Percentiles rank a stretch among this genome's conserved stretches.
These are phyloP conservation scores for Oryza glaberrima DNA, from an alignment of 176 grass and related monocot genomes.

Conservation along the genomic window DNA sequence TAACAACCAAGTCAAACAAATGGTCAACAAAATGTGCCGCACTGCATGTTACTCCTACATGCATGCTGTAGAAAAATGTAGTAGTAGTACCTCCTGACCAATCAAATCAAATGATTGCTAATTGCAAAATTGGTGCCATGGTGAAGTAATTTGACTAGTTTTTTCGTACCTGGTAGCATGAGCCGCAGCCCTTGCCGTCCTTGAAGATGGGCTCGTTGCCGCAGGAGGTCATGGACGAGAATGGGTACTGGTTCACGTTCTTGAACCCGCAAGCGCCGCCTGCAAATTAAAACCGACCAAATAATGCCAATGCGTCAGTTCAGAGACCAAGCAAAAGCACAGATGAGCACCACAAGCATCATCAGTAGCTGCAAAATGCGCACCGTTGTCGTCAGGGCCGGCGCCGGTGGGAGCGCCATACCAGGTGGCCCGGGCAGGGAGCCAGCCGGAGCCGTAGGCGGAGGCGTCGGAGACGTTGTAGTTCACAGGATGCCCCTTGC, in stretches of 20 bases:
- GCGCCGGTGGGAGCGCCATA: slow-evolving; percentile 64
- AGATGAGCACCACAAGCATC: not conserved
- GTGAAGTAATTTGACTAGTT: too few species aligned
- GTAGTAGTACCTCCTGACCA: not conserved
- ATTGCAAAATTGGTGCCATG: not conserved
- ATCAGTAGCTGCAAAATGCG: not conserved
- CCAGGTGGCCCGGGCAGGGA: slow-evolving; percentile 63
- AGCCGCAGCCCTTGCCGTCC: slow-evolving; percentile 59
- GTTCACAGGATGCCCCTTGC: not conserved
- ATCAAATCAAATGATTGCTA: not conserved
- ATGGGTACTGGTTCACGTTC: slow-evolving; percentile 51
- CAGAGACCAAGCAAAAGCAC: too few species aligned
- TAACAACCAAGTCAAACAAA: not conserved
- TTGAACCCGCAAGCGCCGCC: slow-evolving; percentile 70
- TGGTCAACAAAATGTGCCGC: not conserved
- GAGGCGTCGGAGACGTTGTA: slow-evolving; percentile 23
- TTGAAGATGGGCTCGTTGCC: slow-evolving; percentile 58
- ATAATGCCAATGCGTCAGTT: not conserved
- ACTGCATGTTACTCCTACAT: not conserved
- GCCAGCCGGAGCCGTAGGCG: slow-evolving; percentile 33
- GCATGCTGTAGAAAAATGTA: too few species aligned
- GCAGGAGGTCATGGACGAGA: slow-evolving; percentile 61
- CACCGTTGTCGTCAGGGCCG: slow-evolving; percentile 60
- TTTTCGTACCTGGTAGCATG: slow-evolving; percentile 56
- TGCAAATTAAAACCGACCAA: slow-evolving; percentile 24